These are phyloP conservation scores for Venturia oleaginea DNA, from an alignment of 2,329 filamentous ascomycete species.

Conservation along the genomic window DNA sequence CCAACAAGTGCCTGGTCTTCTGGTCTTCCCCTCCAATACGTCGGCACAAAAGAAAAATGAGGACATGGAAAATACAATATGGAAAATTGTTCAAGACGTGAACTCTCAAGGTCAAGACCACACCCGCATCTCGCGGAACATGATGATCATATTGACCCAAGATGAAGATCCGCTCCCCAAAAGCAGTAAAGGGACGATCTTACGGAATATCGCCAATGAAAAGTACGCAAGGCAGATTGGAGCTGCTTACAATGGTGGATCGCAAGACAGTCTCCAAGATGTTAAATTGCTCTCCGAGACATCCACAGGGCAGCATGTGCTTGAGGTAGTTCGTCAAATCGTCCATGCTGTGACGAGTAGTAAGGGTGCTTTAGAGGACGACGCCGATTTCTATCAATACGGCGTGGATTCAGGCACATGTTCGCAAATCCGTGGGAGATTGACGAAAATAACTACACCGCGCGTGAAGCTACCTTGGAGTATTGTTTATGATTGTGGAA, in stretches of 20 bases:
- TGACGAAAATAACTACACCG: neutral
- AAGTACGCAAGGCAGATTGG: constrained; percentile 42
- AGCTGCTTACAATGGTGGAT: constrained; percentile 28
- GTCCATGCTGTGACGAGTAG: neutral
- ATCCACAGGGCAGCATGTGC: neutral
- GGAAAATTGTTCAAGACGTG: constrained; percentile 41
- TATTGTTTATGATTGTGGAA: constrained; percentile 8
- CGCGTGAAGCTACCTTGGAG: neutral
- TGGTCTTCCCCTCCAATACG: constrained; percentile 41
- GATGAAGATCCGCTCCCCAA: neutral
- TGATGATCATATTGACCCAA: constrained; percentile 39
- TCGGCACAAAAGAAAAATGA: constrained; percentile 33
- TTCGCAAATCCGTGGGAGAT: neutral
- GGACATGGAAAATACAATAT: constrained; percentile 40
- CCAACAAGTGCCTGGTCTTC: constrained; percentile 42
- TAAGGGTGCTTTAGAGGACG: neutral
- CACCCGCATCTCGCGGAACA: constrained; percentile 44
- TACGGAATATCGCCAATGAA: constrained; percentile 42
- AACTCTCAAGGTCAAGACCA: constrained; percentile 45
- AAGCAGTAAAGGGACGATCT: constrained; percentile 43
- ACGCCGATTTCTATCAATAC: neutral
- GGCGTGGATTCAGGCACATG: neutral
- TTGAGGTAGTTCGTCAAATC: neutral
- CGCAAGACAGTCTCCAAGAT: neutral
- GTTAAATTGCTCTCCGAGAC: neutral